Evolutionary conservation across 148 eudicot genomes (phyloP).

Genomic region (Amaranthus cruentus): DNA sequence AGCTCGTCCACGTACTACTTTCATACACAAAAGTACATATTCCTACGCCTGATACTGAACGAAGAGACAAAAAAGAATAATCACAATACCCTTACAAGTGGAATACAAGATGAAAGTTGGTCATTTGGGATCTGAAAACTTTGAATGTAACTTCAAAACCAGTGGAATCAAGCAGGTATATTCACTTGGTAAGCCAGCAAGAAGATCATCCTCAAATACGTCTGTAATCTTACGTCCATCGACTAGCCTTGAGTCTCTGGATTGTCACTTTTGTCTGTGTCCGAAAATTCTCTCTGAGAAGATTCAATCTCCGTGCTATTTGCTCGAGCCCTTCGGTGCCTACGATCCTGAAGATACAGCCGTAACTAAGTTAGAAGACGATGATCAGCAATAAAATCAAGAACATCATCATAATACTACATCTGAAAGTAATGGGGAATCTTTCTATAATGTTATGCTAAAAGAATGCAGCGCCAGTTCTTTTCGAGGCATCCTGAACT

Average conservation of each 20-base stretch:
- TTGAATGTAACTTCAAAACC: too few species aligned
- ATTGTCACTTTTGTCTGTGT: conserved; percentile 78
- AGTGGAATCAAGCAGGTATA: neutral
- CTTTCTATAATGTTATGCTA: too few species aligned
- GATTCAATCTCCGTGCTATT: conserved; percentile 53
- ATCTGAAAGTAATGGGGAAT: too few species aligned
- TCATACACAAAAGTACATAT: conserved; percentile 20
- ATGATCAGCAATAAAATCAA: neutral
- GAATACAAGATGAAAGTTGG: neutral
- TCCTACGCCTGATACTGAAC: conserved; percentile 13
- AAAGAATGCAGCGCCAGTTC: too few species aligned
- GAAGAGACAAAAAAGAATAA: neutral
- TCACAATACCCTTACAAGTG: neutral
- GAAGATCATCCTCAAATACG: conserved; percentile 17
- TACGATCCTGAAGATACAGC: conserved; percentile 58
- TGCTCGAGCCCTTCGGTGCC: conserved; percentile 53
- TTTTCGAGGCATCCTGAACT: too few species aligned
- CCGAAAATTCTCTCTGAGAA: conserved; percentile 45
- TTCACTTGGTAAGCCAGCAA: too few species aligned
- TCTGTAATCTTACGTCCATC: conserved; percentile 49
- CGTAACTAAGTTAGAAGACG: neutral
- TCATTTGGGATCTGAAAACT: neutral
- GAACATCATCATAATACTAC: too few species aligned
- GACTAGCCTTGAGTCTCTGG: conserved; percentile 66
- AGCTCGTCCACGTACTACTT: conserved; percentile 3